Conservation (phyloP, 2,329 filamentous ascomycete genomes). For the Decorospora gaudefroyi region DNA sequence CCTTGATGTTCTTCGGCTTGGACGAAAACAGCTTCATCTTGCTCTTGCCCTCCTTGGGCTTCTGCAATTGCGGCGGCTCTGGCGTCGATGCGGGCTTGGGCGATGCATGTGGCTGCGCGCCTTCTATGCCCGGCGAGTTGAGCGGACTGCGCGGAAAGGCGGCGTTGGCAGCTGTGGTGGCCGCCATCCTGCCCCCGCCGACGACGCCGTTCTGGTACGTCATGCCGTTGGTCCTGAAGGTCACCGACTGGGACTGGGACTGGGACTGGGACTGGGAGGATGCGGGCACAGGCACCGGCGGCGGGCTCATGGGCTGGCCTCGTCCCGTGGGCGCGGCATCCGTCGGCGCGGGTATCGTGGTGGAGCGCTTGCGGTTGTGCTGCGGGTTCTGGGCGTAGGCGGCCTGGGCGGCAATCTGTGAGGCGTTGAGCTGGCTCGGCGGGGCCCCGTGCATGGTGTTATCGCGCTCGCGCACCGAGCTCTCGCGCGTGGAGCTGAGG, state of each 20-base stretch:
- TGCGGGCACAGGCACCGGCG: conserved; percentile 60
- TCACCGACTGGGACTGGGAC: conserved; percentile 38
- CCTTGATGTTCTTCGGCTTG: conserved; percentile 73
- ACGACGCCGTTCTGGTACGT: conserved; percentile 65
- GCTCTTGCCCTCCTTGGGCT: conserved; percentile 67
- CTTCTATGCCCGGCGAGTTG: conserved; percentile 49
- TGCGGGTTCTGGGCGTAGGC: conserved; percentile 68
- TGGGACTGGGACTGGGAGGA: too few relatives aligned
- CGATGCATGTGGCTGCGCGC: conserved; percentile 36
- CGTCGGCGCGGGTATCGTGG: conserved; percentile 67
- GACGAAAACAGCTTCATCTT: conserved; percentile 79
- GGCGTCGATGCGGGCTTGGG: conserved; percentile 37
- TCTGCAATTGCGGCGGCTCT: conserved; percentile 60
- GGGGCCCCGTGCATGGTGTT: conserved; percentile 54
- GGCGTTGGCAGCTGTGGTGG: conserved; percentile 72
- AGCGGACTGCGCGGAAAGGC: conserved; percentile 69
- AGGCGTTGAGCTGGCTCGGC: conserved; percentile 59
- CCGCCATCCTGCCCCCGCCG: conserved; percentile 65
- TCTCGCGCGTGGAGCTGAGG: conserved; percentile 61
- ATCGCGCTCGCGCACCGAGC: conserved; percentile 54
- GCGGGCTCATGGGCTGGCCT: conserved; percentile 58
- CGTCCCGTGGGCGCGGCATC: conserved; percentile 31
- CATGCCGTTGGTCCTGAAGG: conserved; percentile 50
- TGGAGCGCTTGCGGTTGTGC: conserved; percentile 68
- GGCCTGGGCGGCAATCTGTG: conserved; percentile 78